phyloP scores from a whole-genome alignment of 164 flowering plant genomes.

The Aristolochia fimbriata region DNA sequence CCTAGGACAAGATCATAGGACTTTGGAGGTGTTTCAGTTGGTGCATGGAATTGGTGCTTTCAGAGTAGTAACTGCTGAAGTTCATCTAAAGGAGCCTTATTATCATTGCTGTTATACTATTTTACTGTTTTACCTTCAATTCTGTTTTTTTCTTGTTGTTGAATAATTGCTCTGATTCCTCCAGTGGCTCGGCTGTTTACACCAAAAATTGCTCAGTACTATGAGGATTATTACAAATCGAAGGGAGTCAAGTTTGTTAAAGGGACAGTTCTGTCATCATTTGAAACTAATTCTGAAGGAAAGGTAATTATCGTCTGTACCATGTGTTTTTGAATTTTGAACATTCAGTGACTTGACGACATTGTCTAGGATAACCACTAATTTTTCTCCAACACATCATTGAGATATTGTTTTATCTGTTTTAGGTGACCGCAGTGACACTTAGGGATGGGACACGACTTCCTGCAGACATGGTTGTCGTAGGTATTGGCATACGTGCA shows the following conservation, averaged over 20 bases:
- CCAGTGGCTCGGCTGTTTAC: conserved; percentile 93
- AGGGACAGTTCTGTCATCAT: conserved; percentile 85
- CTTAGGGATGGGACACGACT: conserved; percentile 71
- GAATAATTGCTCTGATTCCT: conserved; percentile 6
- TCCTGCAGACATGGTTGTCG: conserved; percentile 84
- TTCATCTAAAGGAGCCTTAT: no score
- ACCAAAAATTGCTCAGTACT: conserved; percentile 68
- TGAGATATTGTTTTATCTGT: background rate
- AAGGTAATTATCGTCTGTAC: conserved; percentile 36
- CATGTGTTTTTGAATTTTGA: background rate
- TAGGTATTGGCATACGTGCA: conserved; percentile 93
- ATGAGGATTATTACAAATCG: conserved; percentile 76
- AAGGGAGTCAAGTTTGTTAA: conserved; percentile 86
- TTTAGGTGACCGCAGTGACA: conserved; percentile 69
- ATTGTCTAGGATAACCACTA: conserved; percentile 11
- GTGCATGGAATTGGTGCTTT: no score
- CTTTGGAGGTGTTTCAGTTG: no score
- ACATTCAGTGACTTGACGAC: conserved; percentile 24
- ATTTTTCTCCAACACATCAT: background rate
- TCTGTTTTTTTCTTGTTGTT: background rate
- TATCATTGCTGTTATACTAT: no score
- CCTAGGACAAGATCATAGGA: no score
- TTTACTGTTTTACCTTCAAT: no score
- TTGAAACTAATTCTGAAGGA: conserved; percentile 59
- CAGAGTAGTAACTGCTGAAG: no score